A percentile compares a stretch with the other conserved stretches of the same genome.
These are phyloP conservation scores for Lachancea sp. DNA, from an alignment of 805 yeast species.

Conservation along the genomic window DNA sequence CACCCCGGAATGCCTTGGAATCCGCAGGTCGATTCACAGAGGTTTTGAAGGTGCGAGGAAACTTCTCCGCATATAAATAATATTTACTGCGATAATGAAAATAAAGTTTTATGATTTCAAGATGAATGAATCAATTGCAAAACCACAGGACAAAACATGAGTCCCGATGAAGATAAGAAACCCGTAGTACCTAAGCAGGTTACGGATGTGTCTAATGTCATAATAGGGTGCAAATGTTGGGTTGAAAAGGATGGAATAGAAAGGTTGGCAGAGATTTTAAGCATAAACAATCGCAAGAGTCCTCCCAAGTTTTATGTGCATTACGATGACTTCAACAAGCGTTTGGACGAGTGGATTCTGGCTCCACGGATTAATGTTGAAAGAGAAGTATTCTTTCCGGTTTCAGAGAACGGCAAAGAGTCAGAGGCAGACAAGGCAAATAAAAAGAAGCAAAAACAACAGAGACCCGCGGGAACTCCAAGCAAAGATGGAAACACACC, in stretches of 20 bases:
- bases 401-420: slow-evolving; percentile 40
- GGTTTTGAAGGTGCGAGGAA: slow-evolving; percentile 21
- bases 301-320: slow-evolving; percentile 84
- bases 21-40: slow-evolving; percentile 24
- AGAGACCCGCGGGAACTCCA: slow-evolving; percentile 12
- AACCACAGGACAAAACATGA: slow-evolving; percentile 10
- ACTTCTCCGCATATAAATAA: no score
- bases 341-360: slow-evolving; percentile 92
- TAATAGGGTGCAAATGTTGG: slow-evolving; percentile 74
- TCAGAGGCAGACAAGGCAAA: slow-evolving; percentile 35
- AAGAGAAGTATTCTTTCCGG: slow-evolving; percentile 68
- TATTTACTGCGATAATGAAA: no score
- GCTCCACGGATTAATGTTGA: slow-evolving; percentile 63
- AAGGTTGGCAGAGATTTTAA: slow-evolving; percentile 79
- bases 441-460: slow-evolving; percentile 34
- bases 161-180: slow-evolving; percentile 22
- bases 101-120: no score
- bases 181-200: slow-evolving; percentile 27
- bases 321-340: slow-evolving; percentile 88
- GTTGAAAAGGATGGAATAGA: slow-evolving; percentile 75
- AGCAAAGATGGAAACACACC: slow-evolving; percentile 9
- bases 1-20: slow-evolving; percentile 32
- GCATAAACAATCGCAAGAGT: slow-evolving; percentile 67
- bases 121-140: not conserved
- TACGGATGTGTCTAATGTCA: slow-evolving; percentile 42